Evolutionary conservation across 495 filamentous ascomycete species (phyloP).

Genomic region (Hypoxylon lenormandii): DNA sequence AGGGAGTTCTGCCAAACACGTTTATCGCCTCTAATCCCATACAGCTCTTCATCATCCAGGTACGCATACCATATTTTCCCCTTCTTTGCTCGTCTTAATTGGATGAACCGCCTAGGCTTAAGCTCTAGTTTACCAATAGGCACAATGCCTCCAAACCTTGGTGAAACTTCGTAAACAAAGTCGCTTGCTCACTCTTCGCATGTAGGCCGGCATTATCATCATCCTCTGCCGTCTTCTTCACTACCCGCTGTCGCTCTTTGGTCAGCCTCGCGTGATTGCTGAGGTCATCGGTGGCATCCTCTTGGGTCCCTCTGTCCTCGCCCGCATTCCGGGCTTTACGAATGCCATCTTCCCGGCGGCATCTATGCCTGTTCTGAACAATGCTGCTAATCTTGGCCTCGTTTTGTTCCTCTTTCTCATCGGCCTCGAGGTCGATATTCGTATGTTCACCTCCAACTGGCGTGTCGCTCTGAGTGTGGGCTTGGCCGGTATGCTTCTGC

Average conservation of each 20-base stretch:
- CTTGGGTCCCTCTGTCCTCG: constrained; percentile 87
- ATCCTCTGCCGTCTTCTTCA: constrained; percentile 83
- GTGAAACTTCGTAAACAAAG: background rate
- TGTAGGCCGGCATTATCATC: constrained; percentile 86
- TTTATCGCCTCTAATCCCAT: constrained; percentile 74
- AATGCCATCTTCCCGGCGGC: constrained; percentile 78
- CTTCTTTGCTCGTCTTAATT: background rate
- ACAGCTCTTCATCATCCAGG: constrained; percentile 94
- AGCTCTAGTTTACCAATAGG: background rate
- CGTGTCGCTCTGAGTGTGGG: constrained; percentile 83
- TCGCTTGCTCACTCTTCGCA: constrained; percentile 45
- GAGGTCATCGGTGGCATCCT: constrained; percentile 95
- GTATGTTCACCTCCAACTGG: constrained; percentile 89
- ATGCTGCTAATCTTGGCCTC: constrained; percentile 90
- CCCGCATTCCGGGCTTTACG: constrained; percentile 83
- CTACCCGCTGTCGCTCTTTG: constrained; percentile 82
- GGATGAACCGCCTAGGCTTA: constrained; percentile 3
- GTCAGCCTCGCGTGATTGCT: constrained; percentile 92
- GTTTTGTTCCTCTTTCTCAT: constrained; percentile 93
- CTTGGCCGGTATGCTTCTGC: constrained; percentile 84
- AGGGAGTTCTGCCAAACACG: constrained; percentile 48
- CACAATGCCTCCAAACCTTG: constrained; percentile 9
- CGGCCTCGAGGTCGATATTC: constrained; percentile 90
- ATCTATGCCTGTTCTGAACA: constrained; percentile 78
- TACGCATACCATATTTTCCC: constrained; percentile 48